A percentile compares a stretch with the other conserved stretches of the same genome.
phyloP scores from a whole-genome alignment of 441 rosid genomes.

The Erodium texanum region DNA sequence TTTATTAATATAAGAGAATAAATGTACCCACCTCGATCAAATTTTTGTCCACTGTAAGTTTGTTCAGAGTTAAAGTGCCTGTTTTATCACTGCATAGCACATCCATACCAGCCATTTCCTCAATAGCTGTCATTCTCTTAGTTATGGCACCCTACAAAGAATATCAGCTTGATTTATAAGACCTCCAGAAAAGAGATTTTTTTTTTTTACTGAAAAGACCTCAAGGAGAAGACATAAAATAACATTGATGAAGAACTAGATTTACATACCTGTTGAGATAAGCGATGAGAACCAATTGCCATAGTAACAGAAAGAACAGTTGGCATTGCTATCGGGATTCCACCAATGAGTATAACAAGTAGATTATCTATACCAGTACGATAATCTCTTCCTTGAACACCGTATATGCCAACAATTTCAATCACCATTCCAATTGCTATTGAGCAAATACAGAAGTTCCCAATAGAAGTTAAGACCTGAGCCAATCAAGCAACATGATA shows the following conservation, averaged over 20 bases:
- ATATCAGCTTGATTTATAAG: not conserved
- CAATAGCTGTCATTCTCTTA: conserved; percentile 97
- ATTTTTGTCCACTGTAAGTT: conserved; percentile 80
- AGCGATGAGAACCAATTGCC: conserved; percentile 87
- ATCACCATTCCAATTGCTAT: conserved; percentile 87
- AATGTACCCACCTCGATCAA: conserved; percentile 61
- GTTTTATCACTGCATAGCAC: conserved; percentile 97
- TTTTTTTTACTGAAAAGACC: not conserved
- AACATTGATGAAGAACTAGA: conserved; percentile 25
- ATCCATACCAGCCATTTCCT: conserved; percentile 99
- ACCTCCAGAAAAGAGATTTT: not conserved
- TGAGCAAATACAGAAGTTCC: conserved; percentile 97
- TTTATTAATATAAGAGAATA: not conserved
- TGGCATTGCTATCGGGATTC: conserved; percentile 98
- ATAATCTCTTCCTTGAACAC: conserved; percentile 64
- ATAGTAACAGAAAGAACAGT: conserved; percentile 89
- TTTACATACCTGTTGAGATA: conserved; percentile 71
- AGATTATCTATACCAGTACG: conserved; percentile 90
- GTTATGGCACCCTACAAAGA: conserved; percentile 77
- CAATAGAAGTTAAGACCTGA: conserved; percentile 86
- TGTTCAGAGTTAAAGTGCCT: conserved; percentile 92
- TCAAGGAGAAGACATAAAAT: not conserved
- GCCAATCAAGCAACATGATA: conserved; percentile 10
- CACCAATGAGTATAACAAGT: conserved; percentile 89
- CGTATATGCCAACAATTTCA: conserved; percentile 88